Evolutionary conservation across 768 basidiomycete species (phyloP).

Genomic region (Calocera viscosa): DNA sequence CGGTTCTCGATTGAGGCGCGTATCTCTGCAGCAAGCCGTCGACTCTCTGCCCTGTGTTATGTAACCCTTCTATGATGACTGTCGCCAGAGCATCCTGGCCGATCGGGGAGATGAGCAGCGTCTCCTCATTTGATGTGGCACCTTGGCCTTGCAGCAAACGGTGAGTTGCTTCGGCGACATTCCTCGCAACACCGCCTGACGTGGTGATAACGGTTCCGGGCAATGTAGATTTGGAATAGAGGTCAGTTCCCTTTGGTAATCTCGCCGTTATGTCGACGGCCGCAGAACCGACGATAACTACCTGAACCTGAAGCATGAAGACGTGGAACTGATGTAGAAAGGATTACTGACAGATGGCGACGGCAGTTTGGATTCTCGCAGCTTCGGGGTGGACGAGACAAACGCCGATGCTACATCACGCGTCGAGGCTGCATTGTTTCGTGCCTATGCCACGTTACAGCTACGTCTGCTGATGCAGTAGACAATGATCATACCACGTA

Average conservation of each 20-base stretch:
- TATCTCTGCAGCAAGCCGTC: constrained; percentile 55
- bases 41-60: constrained; percentile 56
- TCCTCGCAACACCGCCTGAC: constrained; percentile 86
- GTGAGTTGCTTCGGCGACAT: constrained; percentile 83
- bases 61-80: constrained; percentile 46
- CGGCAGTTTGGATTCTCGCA: neutral
- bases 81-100: constrained; percentile 68
- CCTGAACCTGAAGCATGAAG: constrained; percentile 12
- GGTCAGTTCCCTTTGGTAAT: constrained; percentile 22
- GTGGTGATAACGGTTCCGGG: constrained; percentile 64
- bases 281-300: constrained; percentile 72
- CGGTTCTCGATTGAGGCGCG: constrained; percentile 37
- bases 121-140: constrained; percentile 24
- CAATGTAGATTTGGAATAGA: constrained; percentile 54
- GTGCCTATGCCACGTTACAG: neutral
- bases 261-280: constrained; percentile 78
- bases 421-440: neutral
- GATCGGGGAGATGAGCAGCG: constrained; percentile 60
- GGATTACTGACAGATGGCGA: constrained; percentile 9
- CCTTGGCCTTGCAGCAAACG: constrained; percentile 33
- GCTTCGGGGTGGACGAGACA: neutral
- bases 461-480: constrained; percentile 4
- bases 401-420: neutral
- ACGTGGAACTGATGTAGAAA: neutral
- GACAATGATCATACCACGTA: constrained; percentile 20